These are phyloP conservation scores for Lenzites betulinus DNA, from an alignment of 768 basidiomycete genomes.

Conservation along the genomic window DNA sequence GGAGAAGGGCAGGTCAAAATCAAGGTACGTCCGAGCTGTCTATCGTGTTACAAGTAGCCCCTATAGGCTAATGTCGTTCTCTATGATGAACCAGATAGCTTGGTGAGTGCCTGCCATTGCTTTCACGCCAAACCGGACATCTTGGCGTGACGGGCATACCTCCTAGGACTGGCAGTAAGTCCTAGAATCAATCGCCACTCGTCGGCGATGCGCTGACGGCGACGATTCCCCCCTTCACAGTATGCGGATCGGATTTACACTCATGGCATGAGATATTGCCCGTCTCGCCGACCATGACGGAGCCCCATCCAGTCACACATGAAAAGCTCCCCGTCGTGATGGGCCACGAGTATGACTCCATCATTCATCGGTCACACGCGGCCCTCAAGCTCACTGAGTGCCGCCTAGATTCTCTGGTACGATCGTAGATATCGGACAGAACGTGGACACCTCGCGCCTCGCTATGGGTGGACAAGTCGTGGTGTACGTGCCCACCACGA, in stretches of 20 bases:
- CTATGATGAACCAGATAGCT: too few species aligned
- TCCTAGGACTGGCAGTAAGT: too few species aligned
- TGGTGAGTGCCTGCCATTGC: too few species aligned
- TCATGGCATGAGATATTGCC: constrained; percentile 37
- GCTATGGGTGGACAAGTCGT: constrained; percentile 20
- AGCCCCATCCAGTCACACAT: constrained; percentile 41
- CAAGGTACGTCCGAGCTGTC: constrained; percentile 44
- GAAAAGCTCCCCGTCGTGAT: constrained; percentile 44
- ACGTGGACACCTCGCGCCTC: constrained; percentile 16
- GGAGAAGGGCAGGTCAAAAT: constrained; percentile 47
- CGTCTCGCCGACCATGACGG: constrained; percentile 33
- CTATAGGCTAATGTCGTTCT: too few species aligned
- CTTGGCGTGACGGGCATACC: too few species aligned
- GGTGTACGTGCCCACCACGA: too few species aligned
- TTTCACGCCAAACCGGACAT: too few species aligned
- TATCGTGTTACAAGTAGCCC: too few species aligned
- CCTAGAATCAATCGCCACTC: too few species aligned
- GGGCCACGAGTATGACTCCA: constrained; percentile 44
- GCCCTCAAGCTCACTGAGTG: neutral
- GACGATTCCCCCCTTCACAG: too few species aligned
- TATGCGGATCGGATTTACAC: constrained; percentile 53
- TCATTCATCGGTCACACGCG: neutral
- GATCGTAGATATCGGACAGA: constrained; percentile 21
- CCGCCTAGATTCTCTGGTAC: constrained; percentile 26
- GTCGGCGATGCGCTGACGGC: too few species aligned